These are phyloP conservation scores for Fonsecaea erecta DNA, from an alignment of 2,329 filamentous ascomycete genomes.

Conservation along the genomic window DNA sequence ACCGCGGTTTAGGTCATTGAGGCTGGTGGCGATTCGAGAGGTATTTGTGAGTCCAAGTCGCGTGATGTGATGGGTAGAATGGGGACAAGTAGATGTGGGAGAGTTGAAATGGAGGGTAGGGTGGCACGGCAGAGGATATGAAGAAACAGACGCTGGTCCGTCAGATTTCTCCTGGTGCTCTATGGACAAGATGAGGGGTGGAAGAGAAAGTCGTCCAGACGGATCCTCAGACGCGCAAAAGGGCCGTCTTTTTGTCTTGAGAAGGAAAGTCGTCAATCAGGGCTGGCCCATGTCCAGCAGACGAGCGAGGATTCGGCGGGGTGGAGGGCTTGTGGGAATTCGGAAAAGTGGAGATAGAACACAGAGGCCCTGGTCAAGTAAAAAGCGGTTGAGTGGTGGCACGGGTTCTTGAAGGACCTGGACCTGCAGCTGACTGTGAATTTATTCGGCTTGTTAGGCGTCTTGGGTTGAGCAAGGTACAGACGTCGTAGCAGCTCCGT, in stretches of 20 bases:
- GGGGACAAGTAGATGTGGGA: constrained; percentile 14
- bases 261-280: constrained; percentile 26
- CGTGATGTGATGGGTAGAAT: constrained; percentile 3
- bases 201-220: constrained; percentile 11
- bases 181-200: constrained; percentile 13
- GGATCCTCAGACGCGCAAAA: constrained; percentile 23
- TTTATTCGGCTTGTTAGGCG: constrained; percentile 18
- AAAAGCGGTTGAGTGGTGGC: constrained; percentile 16
- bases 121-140: constrained; percentile 23
- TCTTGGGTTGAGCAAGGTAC: constrained; percentile 24
- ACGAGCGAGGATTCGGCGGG: constrained; percentile 23
- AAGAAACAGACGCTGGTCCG: constrained; percentile 8
- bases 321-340: constrained; percentile 24
- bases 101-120: constrained; percentile 23
- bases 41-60: constrained; percentile 13
- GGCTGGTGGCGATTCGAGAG: constrained; percentile 3
- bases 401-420: constrained; percentile 25
- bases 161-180: constrained; percentile 13
- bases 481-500: constrained; percentile 19
- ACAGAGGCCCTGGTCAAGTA: constrained; percentile 5
- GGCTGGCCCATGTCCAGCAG: constrained; percentile 27
- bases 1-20: constrained; percentile 13
- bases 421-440: constrained; percentile 27
- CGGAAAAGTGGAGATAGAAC: constrained; percentile 19
- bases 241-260: constrained; percentile 20